Evolutionary conservation across 495 filamentous ascomycete species (phyloP).

Genomic region (Patellaria atrata): DNA sequence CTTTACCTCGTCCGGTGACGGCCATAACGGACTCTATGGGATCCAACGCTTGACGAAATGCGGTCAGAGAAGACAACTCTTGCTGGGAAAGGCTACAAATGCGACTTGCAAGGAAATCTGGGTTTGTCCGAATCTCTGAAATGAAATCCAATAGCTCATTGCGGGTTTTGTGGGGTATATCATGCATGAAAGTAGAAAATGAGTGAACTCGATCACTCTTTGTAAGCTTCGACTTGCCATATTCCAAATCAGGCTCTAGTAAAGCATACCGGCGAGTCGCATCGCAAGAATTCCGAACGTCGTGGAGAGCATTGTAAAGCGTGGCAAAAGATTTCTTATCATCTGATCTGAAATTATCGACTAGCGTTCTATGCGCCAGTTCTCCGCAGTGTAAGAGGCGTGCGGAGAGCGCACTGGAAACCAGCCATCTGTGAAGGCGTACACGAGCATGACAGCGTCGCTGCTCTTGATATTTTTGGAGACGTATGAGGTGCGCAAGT

Average conservation of each 20-base stretch:
- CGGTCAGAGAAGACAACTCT: conserved; percentile 60
- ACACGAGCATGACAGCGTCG: conserved; percentile 50
- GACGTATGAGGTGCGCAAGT: conserved; percentile 53
- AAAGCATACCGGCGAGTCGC: conserved; percentile 51
- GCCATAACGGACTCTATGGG: conserved; percentile 70
- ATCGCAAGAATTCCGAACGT: conserved; percentile 75
- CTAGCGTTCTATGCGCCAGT: conserved; percentile 65
- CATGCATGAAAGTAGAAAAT: conserved; percentile 60
- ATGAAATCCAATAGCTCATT: conserved; percentile 67
- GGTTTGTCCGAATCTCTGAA: conserved; percentile 65
- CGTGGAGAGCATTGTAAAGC: conserved; percentile 76
- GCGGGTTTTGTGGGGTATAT: conserved; percentile 60
- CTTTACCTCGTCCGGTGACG: conserved; percentile 41
- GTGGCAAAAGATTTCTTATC: conserved; percentile 79
- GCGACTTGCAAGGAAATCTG: conserved; percentile 72
- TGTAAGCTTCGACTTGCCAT: conserved; percentile 25
- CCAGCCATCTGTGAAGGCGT: conserved; percentile 45
- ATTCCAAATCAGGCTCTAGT: conserved; percentile 54
- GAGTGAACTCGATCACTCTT: conserved; percentile 21
- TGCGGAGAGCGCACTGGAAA: conserved; percentile 58
- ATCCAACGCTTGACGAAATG: conserved; percentile 62
- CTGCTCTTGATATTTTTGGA: conserved; percentile 61
- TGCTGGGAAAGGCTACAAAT: conserved; percentile 53
- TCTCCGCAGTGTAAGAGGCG: conserved; percentile 66
- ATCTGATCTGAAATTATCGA: conserved; percentile 77